These are phyloP conservation scores for Trypanosoma melophagium DNA, from an alignment of 208 protist genomes.

Conservation along the genomic window DNA sequence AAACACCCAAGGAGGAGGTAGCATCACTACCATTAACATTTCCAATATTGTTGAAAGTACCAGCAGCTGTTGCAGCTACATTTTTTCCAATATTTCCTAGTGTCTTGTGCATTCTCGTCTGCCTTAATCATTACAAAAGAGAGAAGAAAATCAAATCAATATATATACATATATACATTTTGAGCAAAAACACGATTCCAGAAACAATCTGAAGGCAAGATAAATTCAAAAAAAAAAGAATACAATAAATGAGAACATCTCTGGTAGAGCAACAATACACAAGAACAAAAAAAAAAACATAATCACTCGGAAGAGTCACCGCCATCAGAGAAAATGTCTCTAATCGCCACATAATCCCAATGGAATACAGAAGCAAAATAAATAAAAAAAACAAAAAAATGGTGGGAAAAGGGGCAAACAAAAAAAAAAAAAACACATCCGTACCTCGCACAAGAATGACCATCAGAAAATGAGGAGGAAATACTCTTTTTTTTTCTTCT, in stretches of 20 bases:
- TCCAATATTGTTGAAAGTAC: background rate
- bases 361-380: background rate
- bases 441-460: too few relatives aligned
- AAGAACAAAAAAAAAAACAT: too few relatives aligned
- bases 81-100: too few relatives aligned
- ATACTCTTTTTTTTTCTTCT: constrained; percentile 10
- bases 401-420: background rate
- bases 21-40: background rate
- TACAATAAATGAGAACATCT: too few relatives aligned
- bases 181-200: background rate
- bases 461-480: too few relatives aligned
- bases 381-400: constrained; percentile 2
- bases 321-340: too few relatives aligned
- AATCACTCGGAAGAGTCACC: too few relatives aligned
- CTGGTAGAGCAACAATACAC: too few relatives aligned
- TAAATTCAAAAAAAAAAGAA: too few relatives aligned
- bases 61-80: constrained; percentile 4
- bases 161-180: constrained; percentile 8
- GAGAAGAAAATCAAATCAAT: constrained; percentile 22
- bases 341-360: too few relatives aligned
- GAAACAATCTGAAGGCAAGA: too few relatives aligned
- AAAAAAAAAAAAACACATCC: constrained; percentile 9
- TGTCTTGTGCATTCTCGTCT: too few relatives aligned
- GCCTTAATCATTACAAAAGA: background rate
- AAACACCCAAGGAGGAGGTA: constrained; percentile 47